Base-by-base conservation (phyloP, 2,329 filamentous ascomycete species). In the Phialophora chinensis region DNA sequence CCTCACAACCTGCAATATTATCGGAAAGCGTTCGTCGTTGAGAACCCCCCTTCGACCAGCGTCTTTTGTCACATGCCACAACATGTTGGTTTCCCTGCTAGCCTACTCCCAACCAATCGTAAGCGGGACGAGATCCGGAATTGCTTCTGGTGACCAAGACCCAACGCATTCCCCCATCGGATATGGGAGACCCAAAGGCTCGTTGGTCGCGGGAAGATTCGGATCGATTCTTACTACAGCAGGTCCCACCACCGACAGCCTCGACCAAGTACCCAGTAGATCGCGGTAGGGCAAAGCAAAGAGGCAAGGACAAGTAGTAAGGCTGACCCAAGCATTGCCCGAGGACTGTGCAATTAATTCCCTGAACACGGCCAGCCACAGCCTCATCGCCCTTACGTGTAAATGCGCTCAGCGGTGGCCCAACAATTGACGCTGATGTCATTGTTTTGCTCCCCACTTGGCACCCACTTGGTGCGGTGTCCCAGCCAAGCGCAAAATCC, bases 281-380 rank as follows among this genome's bases (percentile, higher is more conserved):
- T 20, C 20, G 44, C 7, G 4, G 47, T 35, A 44, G 27, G n/a
- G 27, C 49, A 44, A n/a, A n/a, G 38, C 14, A 44, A 44, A 44
- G 38, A 20, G 38, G 5, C 27, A 25, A 12, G 23, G 10, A 53
- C 58, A 33, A 54, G 50, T 20, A 25, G 23, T 14, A n/a, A 54
- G 60, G 33, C 60, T 62, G 60, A 62, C 50, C 29, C 4, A 55
- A 62, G 49, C 50, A 55, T 62, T 54, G 60, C 31, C 20, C 29
- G 55, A 62, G 49, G 29, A 55, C 27, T 23, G 38, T 44, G 14
- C 33, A n/a, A 27, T 60, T 10, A 5, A 23, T 52, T 25, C 23
- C 3, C 20, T 52, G 27, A n/a, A 31, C 53, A 33, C 14, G 52
- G 27, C 27, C 27, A 27, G 27, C 27, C 27, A 27, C 27, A 4